Evolutionary conservation across 2,329 filamentous ascomycete genomes (phyloP).

Genomic region (Ascomycota sp.): DNA sequence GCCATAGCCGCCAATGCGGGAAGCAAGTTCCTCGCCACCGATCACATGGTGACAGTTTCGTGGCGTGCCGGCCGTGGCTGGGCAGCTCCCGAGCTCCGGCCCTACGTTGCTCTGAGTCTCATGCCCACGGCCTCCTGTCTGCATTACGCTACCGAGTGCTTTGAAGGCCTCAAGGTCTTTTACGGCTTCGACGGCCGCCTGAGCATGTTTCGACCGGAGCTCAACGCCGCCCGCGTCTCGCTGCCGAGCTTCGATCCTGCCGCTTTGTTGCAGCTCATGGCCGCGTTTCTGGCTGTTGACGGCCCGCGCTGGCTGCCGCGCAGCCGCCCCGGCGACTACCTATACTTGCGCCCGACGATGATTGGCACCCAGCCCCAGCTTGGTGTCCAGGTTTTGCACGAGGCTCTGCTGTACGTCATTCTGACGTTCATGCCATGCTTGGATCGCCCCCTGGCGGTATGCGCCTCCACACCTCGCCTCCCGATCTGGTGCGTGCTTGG

Average conservation of each 20-base stretch:
- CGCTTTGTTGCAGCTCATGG: constrained; percentile 55
- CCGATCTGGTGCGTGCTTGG: constrained; percentile 80
- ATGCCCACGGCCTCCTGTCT: constrained; percentile 65
- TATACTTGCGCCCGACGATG: constrained; percentile 74
- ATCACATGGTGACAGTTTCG: constrained; percentile 67
- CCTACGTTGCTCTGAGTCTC: constrained; percentile 58
- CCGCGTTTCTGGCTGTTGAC: constrained; percentile 51
- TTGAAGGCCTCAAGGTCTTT: constrained; percentile 70
- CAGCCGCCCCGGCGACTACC: constrained; percentile 43
- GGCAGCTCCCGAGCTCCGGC: constrained; percentile 51
- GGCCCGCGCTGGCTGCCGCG: constrained; percentile 62
- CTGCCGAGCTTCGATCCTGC: constrained; percentile 52
- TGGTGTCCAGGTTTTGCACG: constrained; percentile 57
- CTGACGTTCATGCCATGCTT: constrained; percentile 39
- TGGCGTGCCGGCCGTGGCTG: constrained; percentile 52
- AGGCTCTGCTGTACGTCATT: constrained; percentile 81
- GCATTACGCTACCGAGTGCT: constrained; percentile 83
- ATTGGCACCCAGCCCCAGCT: constrained; percentile 68
- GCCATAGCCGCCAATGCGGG: constrained; percentile 25
- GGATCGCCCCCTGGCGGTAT: constrained; percentile 35
- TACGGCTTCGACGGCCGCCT: constrained; percentile 56
- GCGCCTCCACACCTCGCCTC: constrained; percentile 56
- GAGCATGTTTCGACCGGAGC: constrained; percentile 56
- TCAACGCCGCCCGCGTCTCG: constrained; percentile 53
- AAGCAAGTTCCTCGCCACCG: constrained; percentile 42